phyloP scores from a whole-genome alignment of 2,329 filamentous ascomycete species.

The Calonectria pauciramosa region DNA sequence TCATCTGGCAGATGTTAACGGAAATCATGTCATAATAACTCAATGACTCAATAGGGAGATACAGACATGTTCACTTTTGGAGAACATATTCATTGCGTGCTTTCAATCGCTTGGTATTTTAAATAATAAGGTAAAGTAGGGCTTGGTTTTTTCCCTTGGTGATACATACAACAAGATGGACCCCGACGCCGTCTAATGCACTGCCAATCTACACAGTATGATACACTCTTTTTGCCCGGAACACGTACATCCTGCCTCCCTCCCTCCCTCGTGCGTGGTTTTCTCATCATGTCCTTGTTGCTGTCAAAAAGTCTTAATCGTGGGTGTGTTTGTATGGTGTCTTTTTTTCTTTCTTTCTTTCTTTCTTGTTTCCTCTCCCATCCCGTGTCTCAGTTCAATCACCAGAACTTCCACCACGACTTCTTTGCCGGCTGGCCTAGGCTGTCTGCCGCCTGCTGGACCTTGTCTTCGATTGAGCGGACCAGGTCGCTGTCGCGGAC shows the following conservation, averaged over 20 bases:
- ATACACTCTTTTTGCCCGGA: conserved; percentile 49
- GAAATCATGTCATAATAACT: background rate
- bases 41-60: background rate
- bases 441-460: conserved; percentile 63
- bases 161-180: conserved; percentile 50
- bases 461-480: conserved; percentile 53
- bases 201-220: conserved; percentile 60
- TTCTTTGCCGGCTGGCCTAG: conserved; percentile 65
- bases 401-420: conserved; percentile 65
- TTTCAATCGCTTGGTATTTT: conserved; percentile 44
- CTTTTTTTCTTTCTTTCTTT: background rate
- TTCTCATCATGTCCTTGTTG: background rate
- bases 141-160: conserved; percentile 46
- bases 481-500: conserved; percentile 34
- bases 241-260: conserved; percentile 37
- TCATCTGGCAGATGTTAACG: background rate
- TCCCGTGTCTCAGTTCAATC: conserved; percentile 28
- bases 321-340: background rate
- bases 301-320: conserved; percentile 6
- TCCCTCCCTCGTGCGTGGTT: conserved; percentile 13
- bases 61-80: background rate
- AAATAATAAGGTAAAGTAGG: conserved; percentile 48
- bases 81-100: background rate
- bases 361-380: conserved; percentile 19
- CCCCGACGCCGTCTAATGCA: conserved; percentile 62